Base-by-base conservation (phyloP, 352 stramenopile species). In the Elongisporangium senticosum region DNA sequence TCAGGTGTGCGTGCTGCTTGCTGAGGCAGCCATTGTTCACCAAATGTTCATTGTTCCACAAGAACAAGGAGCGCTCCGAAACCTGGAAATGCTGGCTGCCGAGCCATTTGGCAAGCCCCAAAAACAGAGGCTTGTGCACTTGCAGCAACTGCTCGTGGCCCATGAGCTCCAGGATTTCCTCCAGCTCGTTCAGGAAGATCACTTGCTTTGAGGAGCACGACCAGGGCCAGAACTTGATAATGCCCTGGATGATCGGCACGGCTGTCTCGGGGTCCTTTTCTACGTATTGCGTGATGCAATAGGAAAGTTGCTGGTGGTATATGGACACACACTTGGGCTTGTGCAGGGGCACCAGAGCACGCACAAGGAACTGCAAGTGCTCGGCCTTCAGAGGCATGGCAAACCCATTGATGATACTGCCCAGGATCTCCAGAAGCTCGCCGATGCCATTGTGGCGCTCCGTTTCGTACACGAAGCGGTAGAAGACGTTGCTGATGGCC, bases 221-320 rank as follows among this genome's bases (percentile, higher is more conserved):
- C 92, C 93, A 98, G 6, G 93, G 95, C 95, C 94, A 99, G 72
- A 88, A 98, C 60, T 95, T 94, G 67, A 98, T 86, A 59, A 99
- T 90, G 47, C 93, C 89, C 69, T 95, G 66, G 19, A 99, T 89
- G 55, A 98, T 98, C 8, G 90, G 87, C 51, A 97, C 96, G 11
- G 94, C 95, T 49, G 96, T 99, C 64, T 99, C 89, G 0, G 96
- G 92, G 72, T 99, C 97, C 72, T 99, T 99, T 75, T 99, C 97
- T 51, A 99, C 96, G 72, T 99, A 99, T 74, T 99, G 96, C 67
- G 98, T 98, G 62, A 99, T 98, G 83, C 97, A 99, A 77, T 99
- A 99, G 8, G 95, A 98, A 11, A 99, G 83, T 65, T 99, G 97
- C 74, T 99, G 96, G 72, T 99, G 97, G 76, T 99, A 99, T 58